These are phyloP conservation scores for Leccinum fallax DNA, from an alignment of 1,284 basidiomycete species.

Conservation along the genomic window DNA sequence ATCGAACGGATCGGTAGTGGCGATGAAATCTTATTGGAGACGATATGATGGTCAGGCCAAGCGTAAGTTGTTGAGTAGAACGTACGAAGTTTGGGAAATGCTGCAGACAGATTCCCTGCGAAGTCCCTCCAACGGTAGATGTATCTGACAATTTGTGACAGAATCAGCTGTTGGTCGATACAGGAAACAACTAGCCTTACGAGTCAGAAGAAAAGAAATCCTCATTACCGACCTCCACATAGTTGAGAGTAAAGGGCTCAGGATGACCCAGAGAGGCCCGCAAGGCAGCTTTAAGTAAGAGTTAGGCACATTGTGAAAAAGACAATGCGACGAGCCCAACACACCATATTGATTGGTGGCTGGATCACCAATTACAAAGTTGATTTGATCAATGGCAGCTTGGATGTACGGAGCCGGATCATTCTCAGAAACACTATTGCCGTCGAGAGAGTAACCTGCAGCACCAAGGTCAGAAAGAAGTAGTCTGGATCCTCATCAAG, in stretches of 20 bases:
- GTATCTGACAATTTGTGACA: conserved; percentile 42
- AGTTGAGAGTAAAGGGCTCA: conserved; percentile 58
- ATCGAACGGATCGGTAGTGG: conserved; percentile 50
- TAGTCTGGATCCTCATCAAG: not conserved
- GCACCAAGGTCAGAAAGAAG: conserved; percentile 3
- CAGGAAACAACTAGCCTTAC: conserved; percentile 19
- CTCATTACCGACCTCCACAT: conserved; percentile 71
- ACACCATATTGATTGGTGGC: conserved; percentile 22
- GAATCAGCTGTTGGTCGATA: not conserved
- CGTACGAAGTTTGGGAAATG: conserved; percentile 65
- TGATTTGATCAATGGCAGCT: conserved; percentile 70
- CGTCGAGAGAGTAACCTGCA: conserved; percentile 58
- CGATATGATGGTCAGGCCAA: conserved; percentile 7
- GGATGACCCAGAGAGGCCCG: conserved; percentile 65
- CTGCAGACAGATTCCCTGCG: conserved; percentile 51
- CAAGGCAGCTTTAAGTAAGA: conserved; percentile 48
- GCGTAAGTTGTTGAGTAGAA: conserved; percentile 9
- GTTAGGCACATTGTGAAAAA: not conserved
- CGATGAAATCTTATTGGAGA: conserved; percentile 56
- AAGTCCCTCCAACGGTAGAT: conserved; percentile 64
- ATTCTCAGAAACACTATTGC: conserved; percentile 52
- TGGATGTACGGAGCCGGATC: conserved; percentile 64
- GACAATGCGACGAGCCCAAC: not conserved
- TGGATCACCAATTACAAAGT: conserved; percentile 67
- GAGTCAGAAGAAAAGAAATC: conserved; percentile 50